Percentiles rank a stretch among this genome's conserved stretches.
Evolutionary conservation across 106 monocot species (phyloP).

Genomic region (Phalaenopsis aphrodite): DNA sequence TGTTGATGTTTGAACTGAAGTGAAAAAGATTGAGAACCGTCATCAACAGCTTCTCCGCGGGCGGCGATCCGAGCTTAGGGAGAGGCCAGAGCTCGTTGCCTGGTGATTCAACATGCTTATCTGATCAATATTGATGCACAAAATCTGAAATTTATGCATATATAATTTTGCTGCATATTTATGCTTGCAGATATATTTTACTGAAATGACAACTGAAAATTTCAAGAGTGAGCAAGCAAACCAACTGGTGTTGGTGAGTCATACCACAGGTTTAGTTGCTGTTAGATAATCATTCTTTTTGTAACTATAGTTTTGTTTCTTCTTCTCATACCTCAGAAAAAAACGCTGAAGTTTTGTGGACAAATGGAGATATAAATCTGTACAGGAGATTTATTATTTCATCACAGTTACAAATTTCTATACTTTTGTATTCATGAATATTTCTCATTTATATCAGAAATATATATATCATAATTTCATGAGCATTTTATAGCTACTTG

Average conservation of each 20-base stretch:
- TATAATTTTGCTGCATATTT: neutral
- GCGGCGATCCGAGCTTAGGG: neutral
- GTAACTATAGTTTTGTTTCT: neutral
- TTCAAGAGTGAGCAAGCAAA: neutral
- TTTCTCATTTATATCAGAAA: no score
- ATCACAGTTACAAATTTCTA: neutral
- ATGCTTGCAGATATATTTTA: conserved; percentile 1
- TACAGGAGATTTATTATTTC: neutral
- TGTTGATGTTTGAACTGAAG: no score
- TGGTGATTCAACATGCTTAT: conserved; percentile 1
- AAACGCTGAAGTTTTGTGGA: neutral
- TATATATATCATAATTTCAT: no score
- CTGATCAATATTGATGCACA: neutral
- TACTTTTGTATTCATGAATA: no score
- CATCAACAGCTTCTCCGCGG: neutral
- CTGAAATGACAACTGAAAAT: neutral
- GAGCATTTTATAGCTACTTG: no score
- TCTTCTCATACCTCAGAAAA: neutral
- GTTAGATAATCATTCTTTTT: conserved; percentile 3
- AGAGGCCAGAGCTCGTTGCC: neutral
- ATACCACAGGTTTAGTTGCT: neutral
- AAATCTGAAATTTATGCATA: neutral
- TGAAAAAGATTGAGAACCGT: conserved; percentile 1
- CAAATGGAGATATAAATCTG: neutral
- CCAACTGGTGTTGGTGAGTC: neutral